Percentiles rank a stretch among this genome's conserved stretches.
Conservation (phyloP, 139 green algal genomes). For the Coelastrella sp. region DNA sequence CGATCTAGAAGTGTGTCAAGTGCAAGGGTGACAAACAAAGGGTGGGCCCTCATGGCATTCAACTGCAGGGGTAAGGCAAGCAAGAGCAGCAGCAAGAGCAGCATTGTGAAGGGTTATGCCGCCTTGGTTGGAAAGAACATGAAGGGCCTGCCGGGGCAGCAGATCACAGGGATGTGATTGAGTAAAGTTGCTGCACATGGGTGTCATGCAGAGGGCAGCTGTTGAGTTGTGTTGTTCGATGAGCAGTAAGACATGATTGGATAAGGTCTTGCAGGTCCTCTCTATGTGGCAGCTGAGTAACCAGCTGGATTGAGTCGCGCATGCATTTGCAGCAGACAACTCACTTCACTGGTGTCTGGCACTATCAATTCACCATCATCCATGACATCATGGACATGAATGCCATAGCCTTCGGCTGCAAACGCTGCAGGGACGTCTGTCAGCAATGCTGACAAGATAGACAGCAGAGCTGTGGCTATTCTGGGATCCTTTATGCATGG, state of each 20-base stretch:
- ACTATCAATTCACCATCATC: conserved; percentile 20
- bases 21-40: conserved; percentile 7
- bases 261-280: too few relatives aligned
- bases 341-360: conserved; percentile 7
- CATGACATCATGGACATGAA: conserved; percentile 5
- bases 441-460: conserved; percentile 5
- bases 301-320: not conserved
- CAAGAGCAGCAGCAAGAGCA: not conserved
- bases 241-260: too few relatives aligned
- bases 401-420: conserved; percentile 3
- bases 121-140: too few relatives aligned
- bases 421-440: conserved; percentile 15
- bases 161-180: too few relatives aligned
- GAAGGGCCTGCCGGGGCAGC: too few relatives aligned
- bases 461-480: not conserved
- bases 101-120: not conserved
- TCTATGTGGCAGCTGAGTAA: too few relatives aligned
- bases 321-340: not conserved
- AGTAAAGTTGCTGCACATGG: too few relatives aligned
- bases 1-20: not conserved
- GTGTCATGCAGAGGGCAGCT: too few relatives aligned
- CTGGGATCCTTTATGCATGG: not conserved
- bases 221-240: too few relatives aligned
- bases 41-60: not conserved
- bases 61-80: not conserved